phyloP scores from a whole-genome alignment of 768 basidiomycete genomes.

The Punctularia strigosozonata region DNA sequence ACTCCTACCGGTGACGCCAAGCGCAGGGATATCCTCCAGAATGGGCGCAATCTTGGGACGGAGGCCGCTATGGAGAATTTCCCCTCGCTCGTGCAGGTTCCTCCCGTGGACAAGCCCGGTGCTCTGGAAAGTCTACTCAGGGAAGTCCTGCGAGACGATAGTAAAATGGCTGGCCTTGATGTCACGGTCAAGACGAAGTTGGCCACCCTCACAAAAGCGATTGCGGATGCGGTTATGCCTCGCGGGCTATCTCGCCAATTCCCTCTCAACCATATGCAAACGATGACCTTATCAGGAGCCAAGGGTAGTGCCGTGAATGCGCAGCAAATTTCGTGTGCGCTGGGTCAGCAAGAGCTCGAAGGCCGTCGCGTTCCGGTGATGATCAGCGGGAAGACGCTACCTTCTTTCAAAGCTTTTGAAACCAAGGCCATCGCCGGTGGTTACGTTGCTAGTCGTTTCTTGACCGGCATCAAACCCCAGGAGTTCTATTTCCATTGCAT shows the following conservation, averaged over 20 bases:
- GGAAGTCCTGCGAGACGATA: constrained; percentile 89
- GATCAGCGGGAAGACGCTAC: constrained; percentile 97
- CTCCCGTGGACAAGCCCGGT: constrained; percentile 39
- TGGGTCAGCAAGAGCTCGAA: constrained; percentile 97
- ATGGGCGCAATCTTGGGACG: constrained; percentile 64
- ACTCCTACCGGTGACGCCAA: constrained; percentile 69
- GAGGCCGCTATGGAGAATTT: constrained; percentile 87
- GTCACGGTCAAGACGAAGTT: constrained; percentile 81
- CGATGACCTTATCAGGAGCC: constrained; percentile 96
- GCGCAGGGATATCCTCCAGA: constrained; percentile 54
- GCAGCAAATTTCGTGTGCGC: constrained; percentile 92
- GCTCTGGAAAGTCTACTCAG: constrained; percentile 63
- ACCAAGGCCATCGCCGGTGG: constrained; percentile 98
- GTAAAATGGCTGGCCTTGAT: constrained; percentile 95
- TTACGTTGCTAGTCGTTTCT: constrained; percentile 95
- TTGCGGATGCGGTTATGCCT: constrained; percentile 83
- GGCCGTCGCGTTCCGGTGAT: constrained; percentile 98
- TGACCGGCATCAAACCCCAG: constrained; percentile 95
- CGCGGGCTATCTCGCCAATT: constrained; percentile 82
- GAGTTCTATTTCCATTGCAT: constrained; percentile 99
- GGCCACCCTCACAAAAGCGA: constrained; percentile 78
- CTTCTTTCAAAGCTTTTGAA: constrained; percentile 94
- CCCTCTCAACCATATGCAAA: constrained; percentile 98
- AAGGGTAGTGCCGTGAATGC: constrained; percentile 98
- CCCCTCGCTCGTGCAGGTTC: constrained; percentile 50